These are phyloP conservation scores for Arachis monticola DNA, from an alignment of 331 rosid species.

Conservation along the genomic window DNA sequence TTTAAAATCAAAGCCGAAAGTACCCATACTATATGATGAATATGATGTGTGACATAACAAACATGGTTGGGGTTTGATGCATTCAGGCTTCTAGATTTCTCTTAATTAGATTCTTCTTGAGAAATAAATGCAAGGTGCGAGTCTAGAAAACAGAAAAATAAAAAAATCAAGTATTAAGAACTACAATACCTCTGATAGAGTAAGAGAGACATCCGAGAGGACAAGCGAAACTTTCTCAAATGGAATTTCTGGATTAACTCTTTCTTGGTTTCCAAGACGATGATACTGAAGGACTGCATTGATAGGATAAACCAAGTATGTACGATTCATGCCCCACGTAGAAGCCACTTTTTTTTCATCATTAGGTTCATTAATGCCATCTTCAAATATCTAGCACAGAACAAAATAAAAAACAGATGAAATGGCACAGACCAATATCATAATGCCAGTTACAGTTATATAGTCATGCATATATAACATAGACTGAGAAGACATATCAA, in stretches of 20 bases:
- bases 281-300: constrained; percentile 86
- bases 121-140: constrained; percentile 6
- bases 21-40: neutral
- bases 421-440: constrained; percentile 22
- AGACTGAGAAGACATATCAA: constrained; percentile 23
- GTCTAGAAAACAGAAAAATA: constrained; percentile 12
- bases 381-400: constrained; percentile 83
- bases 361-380: constrained; percentile 78
- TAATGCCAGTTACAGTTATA: neutral
- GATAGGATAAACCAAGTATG: constrained; percentile 88
- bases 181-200: constrained; percentile 78
- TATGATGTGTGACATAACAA: neutral
- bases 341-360: constrained; percentile 53
- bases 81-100: constrained; percentile 23
- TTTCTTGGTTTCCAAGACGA: constrained; percentile 96
- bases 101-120: constrained; percentile 16
- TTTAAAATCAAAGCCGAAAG: neutral
- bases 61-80: neutral
- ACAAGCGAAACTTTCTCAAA: constrained; percentile 86
- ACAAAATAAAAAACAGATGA: constrained; percentile 34
- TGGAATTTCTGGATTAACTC: constrained; percentile 81
- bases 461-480: constrained; percentile 5
- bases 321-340: constrained; percentile 81
- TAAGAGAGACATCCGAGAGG: constrained; percentile 82
- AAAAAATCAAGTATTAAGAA: constrained; percentile 25